Conservation (phyloP, 306 rosid genomes). For the Rosa rugosa region DNA sequence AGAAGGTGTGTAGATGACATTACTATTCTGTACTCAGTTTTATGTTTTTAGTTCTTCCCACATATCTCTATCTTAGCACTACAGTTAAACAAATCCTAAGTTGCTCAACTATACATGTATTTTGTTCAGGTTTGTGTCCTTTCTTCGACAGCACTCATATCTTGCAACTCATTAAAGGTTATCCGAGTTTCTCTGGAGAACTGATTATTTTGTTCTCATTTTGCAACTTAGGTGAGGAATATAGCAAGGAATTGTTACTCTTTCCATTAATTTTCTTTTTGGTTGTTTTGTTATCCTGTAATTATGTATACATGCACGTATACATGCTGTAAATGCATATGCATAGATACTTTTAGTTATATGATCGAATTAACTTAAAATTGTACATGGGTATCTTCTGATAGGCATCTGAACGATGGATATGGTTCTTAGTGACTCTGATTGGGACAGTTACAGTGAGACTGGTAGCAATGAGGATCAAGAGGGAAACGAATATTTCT, state of each 20-base stretch:
- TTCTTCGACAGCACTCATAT: constrained; percentile 18
- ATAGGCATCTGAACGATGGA: constrained; percentile 67
- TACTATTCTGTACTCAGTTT: constrained; percentile 19
- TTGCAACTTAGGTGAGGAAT: constrained; percentile 32
- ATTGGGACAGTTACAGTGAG: constrained; percentile 82
- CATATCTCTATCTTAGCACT: neutral
- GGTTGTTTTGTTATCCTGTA: constrained; percentile 4
- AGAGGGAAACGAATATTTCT: constrained; percentile 62
- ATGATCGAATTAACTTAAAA: constrained; percentile 2
- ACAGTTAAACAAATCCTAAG: neutral
- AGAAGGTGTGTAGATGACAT: constrained; percentile 39
- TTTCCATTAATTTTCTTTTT: constrained; percentile 22
- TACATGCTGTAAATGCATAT: neutral
- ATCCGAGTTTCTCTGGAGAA: neutral
- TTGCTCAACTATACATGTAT: constrained; percentile 13
- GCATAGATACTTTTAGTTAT: constrained; percentile 15
- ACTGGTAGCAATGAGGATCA: constrained; percentile 76
- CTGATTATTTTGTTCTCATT: constrained; percentile 10
- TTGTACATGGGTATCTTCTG: constrained; percentile 21
- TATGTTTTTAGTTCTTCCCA: neutral
- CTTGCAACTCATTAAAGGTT: constrained; percentile 20
- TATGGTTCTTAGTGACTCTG: constrained; percentile 57
- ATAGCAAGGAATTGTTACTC: constrained; percentile 20
- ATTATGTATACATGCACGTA: neutral
- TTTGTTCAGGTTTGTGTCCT: constrained; percentile 15